A percentile compares a stretch with the other conserved stretches of the same genome.
phyloP scores from a whole-genome alignment of 2,329 filamentous ascomycete species.

The Colletotrichum falcatum region DNA sequence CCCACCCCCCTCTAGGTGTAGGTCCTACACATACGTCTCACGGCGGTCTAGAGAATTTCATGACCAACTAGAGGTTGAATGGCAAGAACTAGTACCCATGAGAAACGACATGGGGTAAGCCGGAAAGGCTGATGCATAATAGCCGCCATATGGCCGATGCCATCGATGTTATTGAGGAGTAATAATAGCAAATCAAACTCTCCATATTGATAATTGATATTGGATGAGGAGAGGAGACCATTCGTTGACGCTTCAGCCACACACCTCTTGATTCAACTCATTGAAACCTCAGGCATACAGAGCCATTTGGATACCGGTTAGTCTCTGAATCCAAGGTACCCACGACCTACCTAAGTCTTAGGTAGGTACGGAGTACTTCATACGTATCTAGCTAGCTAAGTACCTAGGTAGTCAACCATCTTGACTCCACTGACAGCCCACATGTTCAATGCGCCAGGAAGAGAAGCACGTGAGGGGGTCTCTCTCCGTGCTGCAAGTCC shows the following conservation, averaged over 20 bases:
- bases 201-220: no score
- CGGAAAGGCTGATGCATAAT: no score
- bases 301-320: no score
- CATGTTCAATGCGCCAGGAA: not conserved
- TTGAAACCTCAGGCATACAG: conserved; percentile 2
- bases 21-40: no score
- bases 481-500: not conserved
- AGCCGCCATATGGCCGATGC: not conserved
- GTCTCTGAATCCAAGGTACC: no score
- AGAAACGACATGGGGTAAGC: not conserved
- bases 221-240: no score
- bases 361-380: no score
- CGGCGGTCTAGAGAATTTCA: not conserved
- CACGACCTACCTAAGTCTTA: not conserved
- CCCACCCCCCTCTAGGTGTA: no score
- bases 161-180: not conserved
- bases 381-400: not conserved
- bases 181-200: not conserved
- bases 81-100: not conserved
- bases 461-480: not conserved
- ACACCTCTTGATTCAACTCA: not conserved
- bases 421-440: conserved; percentile 4
- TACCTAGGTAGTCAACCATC: not conserved
- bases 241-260: not conserved
- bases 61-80: not conserved